Percentiles rank a stretch among this genome's conserved stretches.
These are phyloP conservation scores for Puccinia coronata DNA, from an alignment of 1,284 basidiomycete species.

Conservation along the genomic window DNA sequence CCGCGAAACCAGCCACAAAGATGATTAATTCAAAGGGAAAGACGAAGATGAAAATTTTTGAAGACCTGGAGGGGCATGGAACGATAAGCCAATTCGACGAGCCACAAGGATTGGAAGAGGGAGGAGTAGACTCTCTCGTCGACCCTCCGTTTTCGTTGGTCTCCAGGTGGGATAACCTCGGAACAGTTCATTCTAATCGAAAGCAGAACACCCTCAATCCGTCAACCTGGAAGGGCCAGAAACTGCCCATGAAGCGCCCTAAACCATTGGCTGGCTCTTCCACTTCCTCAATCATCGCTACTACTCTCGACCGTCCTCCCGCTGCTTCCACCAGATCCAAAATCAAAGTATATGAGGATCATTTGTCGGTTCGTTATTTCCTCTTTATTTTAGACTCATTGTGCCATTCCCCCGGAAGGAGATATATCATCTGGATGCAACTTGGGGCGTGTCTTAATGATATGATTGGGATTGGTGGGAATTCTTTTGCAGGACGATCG, in stretches of 20 bases:
- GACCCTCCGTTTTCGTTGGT: constrained; percentile 27
- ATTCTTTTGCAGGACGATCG: background rate
- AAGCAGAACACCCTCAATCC: constrained; percentile 32
- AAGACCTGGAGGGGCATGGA: background rate
- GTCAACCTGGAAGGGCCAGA: constrained; percentile 40
- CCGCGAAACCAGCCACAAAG: background rate
- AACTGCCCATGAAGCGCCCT: constrained; percentile 41
- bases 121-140: background rate
- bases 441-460: no score
- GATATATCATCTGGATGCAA: no score
- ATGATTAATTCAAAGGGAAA: constrained; percentile 16
- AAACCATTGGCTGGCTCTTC: background rate
- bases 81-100: background rate
- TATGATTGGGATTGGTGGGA: no score
- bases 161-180: constrained; percentile 33
- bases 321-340: constrained; percentile 12
- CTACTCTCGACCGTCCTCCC: background rate
- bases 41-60: constrained; percentile 43
- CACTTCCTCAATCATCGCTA: background rate
- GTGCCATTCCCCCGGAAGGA: no score
- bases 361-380: background rate
- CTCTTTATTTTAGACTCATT: background rate
- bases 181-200: constrained; percentile 28
- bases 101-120: background rate
- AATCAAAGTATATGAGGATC: constrained; percentile 42